phyloP scores from a whole-genome alignment of 2,329 filamentous ascomycete species.

The Nemania diffusa region DNA sequence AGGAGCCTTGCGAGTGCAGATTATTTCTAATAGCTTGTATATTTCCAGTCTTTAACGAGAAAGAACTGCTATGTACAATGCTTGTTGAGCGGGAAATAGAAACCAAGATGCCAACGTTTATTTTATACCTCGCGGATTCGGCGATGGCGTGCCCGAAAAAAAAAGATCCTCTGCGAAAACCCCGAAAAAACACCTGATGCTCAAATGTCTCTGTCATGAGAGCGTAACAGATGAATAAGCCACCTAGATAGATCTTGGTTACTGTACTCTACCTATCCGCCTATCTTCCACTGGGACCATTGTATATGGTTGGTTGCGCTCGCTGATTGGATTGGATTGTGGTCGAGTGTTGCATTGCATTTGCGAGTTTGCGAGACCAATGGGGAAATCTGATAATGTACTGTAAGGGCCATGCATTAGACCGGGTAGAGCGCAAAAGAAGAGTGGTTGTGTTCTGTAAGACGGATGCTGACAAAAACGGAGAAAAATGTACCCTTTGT shows the following conservation, averaged over 20 bases:
- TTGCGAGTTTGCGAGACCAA: neutral
- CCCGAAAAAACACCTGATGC: neutral
- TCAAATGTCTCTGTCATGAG: conserved; percentile 4
- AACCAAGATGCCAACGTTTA: neutral
- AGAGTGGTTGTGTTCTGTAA: neutral
- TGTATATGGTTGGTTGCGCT: neutral
- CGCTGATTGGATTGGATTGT: neutral
- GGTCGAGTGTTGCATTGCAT: neutral
- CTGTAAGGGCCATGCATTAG: neutral
- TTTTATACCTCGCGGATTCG: neutral
- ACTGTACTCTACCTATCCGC: neutral
- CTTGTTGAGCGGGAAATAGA: neutral
- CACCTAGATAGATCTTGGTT: neutral
- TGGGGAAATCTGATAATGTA: neutral
- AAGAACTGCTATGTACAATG: neutral
- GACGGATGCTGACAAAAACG: conserved; percentile 3
- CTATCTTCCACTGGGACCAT: neutral
- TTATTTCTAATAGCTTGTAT: neutral
- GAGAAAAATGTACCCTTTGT: neutral
- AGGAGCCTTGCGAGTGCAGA: neutral
- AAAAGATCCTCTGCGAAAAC: neutral
- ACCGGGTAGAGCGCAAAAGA: neutral
- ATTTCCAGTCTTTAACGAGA: neutral
- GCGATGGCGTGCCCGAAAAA: neutral
- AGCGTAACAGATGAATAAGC: conserved; percentile 19